These are phyloP conservation scores for Mucor racemosus DNA, from an alignment of 371 early-diverging fungal genomes.

Conservation along the genomic window DNA sequence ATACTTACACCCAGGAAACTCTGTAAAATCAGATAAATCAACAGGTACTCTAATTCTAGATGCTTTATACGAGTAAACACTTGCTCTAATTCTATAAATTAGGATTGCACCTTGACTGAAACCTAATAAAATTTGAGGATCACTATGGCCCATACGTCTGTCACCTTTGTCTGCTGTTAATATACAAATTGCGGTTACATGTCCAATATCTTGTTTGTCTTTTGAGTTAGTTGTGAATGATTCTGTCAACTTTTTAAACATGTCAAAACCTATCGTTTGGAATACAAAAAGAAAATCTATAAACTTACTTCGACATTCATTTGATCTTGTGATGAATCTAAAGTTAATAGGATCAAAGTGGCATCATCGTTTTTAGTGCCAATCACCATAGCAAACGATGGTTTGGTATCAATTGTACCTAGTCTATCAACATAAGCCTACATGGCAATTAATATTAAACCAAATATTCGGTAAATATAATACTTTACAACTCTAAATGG, in stretches of 20 bases:
- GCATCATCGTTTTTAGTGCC: conserved; percentile 6
- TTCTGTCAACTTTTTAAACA: background rate
- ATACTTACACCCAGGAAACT: conserved; percentile 21
- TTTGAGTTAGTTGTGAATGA: background rate
- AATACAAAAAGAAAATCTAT: background rate
- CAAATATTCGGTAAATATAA: background rate
- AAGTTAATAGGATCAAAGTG: conserved; percentile 3
- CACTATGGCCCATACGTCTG: conserved; percentile 24
- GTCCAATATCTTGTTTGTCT: conserved; percentile 7
- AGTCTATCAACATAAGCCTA: conserved; percentile 15
- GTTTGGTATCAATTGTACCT: background rate
- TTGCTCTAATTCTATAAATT: conserved; percentile 17
- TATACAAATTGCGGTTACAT: conserved; percentile 22
- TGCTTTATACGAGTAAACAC: conserved; percentile 19
- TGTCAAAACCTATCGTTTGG: background rate
- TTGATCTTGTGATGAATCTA: background rate
- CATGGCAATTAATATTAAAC: background rate
- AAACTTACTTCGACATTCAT: background rate
- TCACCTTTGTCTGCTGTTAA: conserved; percentile 19
- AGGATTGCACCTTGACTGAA: conserved; percentile 17
- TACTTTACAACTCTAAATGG: conserved; percentile 20
- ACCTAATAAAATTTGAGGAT: conserved; percentile 21
- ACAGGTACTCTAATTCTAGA: conserved; percentile 15
- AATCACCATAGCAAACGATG: conserved; percentile 1
- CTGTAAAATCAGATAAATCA: conserved; percentile 24